A percentile compares a stretch with the other conserved stretches of the same genome.
Conservation (phyloP, 2,329 filamentous ascomycete genomes). For the Phialophora chinensis region DNA sequence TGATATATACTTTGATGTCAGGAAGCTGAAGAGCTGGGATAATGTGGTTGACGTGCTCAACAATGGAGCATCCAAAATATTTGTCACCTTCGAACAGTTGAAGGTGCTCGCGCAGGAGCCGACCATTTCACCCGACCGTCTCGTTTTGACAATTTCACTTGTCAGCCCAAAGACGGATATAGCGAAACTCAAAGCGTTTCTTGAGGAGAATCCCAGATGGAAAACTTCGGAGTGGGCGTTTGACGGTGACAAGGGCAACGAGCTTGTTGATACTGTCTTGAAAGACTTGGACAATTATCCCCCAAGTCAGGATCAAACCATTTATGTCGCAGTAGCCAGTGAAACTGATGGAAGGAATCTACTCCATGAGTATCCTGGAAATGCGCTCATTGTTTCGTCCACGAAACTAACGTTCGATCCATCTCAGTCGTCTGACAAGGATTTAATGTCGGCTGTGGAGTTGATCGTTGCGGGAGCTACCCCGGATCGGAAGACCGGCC, state of each 20-base stretch:
- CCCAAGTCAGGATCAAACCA: conserved; percentile 44
- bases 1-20: conserved; percentile 76
- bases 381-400: conserved; percentile 69
- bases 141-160: conserved; percentile 61
- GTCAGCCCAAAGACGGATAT: conserved; percentile 46
- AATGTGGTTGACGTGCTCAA: conserved; percentile 83
- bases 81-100: conserved; percentile 75
- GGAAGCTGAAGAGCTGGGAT: conserved; percentile 69
- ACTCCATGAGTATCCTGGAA: conserved; percentile 43
- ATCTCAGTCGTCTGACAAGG: conserved; percentile 62
- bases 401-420: conserved; percentile 69
- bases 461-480: conserved; percentile 76
- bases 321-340: conserved; percentile 45
- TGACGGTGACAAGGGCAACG: conserved; percentile 43
- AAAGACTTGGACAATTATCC: conserved; percentile 46
- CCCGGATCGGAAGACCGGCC: conserved; percentile 80
- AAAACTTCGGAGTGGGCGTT: conserved; percentile 40
- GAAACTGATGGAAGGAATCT: conserved; percentile 35
- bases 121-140: conserved; percentile 59
- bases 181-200: conserved; percentile 49
- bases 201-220: conserved; percentile 43
- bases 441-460: conserved; percentile 69
- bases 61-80: conserved; percentile 81
- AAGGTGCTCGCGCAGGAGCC: conserved; percentile 58
- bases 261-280: conserved; percentile 51